phyloP scores from a whole-genome alignment of 2,329 filamentous ascomycete genomes.

The Alternaria novae-zelandiae region DNA sequence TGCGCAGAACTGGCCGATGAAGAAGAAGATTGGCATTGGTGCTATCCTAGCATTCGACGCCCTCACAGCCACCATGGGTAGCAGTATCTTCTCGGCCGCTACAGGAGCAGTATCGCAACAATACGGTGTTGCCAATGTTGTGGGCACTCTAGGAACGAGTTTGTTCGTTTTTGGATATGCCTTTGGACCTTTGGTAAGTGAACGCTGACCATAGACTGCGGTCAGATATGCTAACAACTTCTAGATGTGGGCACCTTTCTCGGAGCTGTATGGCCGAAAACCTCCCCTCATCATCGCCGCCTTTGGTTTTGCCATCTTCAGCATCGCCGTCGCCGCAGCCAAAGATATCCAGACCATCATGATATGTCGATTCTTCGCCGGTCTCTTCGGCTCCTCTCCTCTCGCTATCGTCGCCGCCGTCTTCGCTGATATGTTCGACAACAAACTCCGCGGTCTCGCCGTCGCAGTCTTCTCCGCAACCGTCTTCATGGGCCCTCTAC shows the following conservation, averaged over 20 bases:
- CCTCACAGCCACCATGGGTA: constrained; percentile 71
- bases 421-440: constrained; percentile 64
- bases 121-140: constrained; percentile 36
- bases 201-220: not conserved
- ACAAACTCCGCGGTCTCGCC: constrained; percentile 48
- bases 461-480: constrained; percentile 60
- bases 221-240: not conserved
- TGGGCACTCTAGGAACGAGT: constrained; percentile 43
- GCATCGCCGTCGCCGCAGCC: constrained; percentile 56
- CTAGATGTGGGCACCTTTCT: constrained; percentile 57
- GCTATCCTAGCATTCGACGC: constrained; percentile 76
- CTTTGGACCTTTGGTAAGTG: constrained; percentile 44
- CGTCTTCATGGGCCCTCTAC: constrained; percentile 58
- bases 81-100: constrained; percentile 52
- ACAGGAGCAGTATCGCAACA: constrained; percentile 36
- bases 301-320: constrained; percentile 60
- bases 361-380: constrained; percentile 61
- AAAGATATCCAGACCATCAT: constrained; percentile 62
- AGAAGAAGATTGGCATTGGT: constrained; percentile 75
- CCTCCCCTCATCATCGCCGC: constrained; percentile 56
- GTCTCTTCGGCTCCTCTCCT: constrained; percentile 61
- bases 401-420: constrained; percentile 60
- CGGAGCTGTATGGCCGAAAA: constrained; percentile 59
- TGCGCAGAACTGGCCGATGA: constrained; percentile 84
- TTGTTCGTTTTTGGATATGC: constrained; percentile 48